These are phyloP conservation scores for Chaetomium strumarium DNA, from an alignment of 2,329 filamentous ascomycete genomes.

Conservation along the genomic window DNA sequence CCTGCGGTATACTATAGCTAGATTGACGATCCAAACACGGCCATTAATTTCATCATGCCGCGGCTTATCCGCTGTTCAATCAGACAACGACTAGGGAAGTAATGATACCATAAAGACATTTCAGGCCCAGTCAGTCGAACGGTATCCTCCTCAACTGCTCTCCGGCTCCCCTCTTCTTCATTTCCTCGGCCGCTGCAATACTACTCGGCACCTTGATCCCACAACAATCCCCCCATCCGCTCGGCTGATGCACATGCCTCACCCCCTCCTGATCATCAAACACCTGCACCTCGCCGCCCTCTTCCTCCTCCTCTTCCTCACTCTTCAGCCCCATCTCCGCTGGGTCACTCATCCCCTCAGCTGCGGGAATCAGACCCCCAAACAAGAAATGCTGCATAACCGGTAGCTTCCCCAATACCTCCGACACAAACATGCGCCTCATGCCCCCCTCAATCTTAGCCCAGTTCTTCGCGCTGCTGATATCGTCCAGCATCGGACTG, in stretches of 20 bases:
- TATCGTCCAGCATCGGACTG: constrained; percentile 96
- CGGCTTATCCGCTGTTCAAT: too few species aligned
- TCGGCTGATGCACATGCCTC: constrained; percentile 64
- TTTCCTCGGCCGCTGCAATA: constrained; percentile 82
- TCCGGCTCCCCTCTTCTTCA: constrained; percentile 63
- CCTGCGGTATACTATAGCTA: too few species aligned
- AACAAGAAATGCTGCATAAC: constrained; percentile 99
- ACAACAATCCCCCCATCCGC: constrained; percentile 90
- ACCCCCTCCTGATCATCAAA: constrained; percentile 55
- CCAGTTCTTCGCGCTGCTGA: constrained; percentile 85
- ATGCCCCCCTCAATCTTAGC: constrained; percentile 89
- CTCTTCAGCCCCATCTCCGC: constrained; percentile 38
- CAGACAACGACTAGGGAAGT: too few species aligned
- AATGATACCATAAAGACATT: neutral
- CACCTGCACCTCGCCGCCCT: constrained; percentile 54
- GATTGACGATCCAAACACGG: too few species aligned
- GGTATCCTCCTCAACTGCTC: constrained; percentile 67
- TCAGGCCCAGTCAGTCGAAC: constrained; percentile 56
- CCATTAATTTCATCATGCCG: too few species aligned
- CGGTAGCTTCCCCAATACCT: constrained; percentile 87
- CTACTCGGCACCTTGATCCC: constrained; percentile 96
- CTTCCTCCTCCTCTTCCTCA: constrained; percentile 45
- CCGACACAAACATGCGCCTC: constrained; percentile 92
- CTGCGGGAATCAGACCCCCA: constrained; percentile 74
- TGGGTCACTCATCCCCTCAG: constrained; percentile 71